These are phyloP conservation scores for Entomortierella chlamydospora DNA, from an alignment of 192 early-diverging fungal genomes.

Conservation along the genomic window DNA sequence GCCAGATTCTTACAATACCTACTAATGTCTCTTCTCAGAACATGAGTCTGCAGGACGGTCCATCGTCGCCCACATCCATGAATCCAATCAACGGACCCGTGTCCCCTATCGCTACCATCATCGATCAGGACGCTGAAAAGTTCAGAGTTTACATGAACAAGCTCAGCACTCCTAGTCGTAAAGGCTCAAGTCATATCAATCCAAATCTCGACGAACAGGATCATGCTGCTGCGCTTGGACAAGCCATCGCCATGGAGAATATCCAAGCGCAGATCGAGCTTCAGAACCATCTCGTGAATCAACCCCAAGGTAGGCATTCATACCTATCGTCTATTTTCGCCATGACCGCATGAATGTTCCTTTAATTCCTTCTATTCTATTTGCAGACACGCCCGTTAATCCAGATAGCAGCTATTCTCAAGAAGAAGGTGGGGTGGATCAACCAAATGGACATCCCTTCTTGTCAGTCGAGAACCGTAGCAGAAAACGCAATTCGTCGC, in stretches of 20 bases:
- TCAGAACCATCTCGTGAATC: slow-evolving; percentile 32
- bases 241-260: slow-evolving; percentile 49
- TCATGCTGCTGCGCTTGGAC: slow-evolving; percentile 40
- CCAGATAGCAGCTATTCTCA: slow-evolving; percentile 10
- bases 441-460: background rate
- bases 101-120: slow-evolving; percentile 45
- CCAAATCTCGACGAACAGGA: slow-evolving; percentile 13
- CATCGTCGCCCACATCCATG: slow-evolving; percentile 17
- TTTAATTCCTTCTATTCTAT: too few species aligned
- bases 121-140: slow-evolving; percentile 53
- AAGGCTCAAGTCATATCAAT: slow-evolving; percentile 1
- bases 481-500: slow-evolving; percentile 30
- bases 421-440: slow-evolving; percentile 7
- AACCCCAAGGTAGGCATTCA: slow-evolving; percentile 8
- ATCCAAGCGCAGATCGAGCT: slow-evolving; percentile 46
- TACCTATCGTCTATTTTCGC: background rate
- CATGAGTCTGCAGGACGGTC: background rate
- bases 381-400: slow-evolving; percentile 7
- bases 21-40: background rate
- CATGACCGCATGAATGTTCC: too few species aligned
- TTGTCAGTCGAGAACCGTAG: slow-evolving; percentile 4
- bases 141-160: slow-evolving; percentile 51
- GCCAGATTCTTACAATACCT: slow-evolving; percentile 30
- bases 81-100: background rate
- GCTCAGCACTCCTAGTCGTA: slow-evolving; percentile 16